Evolutionary conservation across 768 basidiomycete genomes (phyloP).

Genomic region (Trametopsis cervina): DNA sequence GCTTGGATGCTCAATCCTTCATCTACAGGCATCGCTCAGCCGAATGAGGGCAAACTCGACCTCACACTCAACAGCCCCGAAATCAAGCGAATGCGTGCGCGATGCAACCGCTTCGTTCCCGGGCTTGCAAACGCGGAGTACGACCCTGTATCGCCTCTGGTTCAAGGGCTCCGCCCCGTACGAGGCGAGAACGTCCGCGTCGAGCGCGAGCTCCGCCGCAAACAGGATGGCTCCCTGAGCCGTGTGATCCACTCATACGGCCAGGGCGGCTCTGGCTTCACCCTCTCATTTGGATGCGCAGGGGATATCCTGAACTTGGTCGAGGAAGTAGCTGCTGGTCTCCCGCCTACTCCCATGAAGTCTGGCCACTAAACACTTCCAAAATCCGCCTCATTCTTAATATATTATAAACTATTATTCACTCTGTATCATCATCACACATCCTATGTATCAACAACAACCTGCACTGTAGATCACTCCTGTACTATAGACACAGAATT

Average conservation of each 20-base stretch:
- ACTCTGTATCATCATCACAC: neutral
- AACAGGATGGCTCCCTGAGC: constrained; percentile 12
- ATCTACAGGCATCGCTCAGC: constrained; percentile 16
- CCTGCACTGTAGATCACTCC: neutral
- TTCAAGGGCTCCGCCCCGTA: constrained; percentile 15
- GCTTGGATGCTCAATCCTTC: too few relatives aligned
- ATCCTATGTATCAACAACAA: neutral
- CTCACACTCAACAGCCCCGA: constrained; percentile 16
- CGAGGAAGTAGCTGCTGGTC: constrained; percentile 11
- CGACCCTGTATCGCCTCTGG: constrained; percentile 13
- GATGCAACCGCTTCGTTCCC: constrained; percentile 15
- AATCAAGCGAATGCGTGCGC: constrained; percentile 14
- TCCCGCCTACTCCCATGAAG: constrained; percentile 7
- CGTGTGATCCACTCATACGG: constrained; percentile 19
- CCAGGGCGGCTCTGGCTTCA: constrained; percentile 18
- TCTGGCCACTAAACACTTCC: neutral
- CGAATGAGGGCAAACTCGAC: constrained; percentile 14
- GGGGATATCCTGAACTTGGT: constrained; percentile 16
- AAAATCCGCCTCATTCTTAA: neutral
- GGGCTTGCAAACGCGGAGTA: constrained; percentile 13
- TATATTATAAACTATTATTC: neutral
- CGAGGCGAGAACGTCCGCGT: constrained; percentile 16
- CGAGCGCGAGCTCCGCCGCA: constrained; percentile 13
- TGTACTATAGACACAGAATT: neutral
- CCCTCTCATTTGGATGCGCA: constrained; percentile 19